Evolutionary conservation across 2,329 filamentous ascomycete genomes (phyloP), one percentile per base, ranked within the genome.

Genomic region (Thelonectria discophora): DNA sequence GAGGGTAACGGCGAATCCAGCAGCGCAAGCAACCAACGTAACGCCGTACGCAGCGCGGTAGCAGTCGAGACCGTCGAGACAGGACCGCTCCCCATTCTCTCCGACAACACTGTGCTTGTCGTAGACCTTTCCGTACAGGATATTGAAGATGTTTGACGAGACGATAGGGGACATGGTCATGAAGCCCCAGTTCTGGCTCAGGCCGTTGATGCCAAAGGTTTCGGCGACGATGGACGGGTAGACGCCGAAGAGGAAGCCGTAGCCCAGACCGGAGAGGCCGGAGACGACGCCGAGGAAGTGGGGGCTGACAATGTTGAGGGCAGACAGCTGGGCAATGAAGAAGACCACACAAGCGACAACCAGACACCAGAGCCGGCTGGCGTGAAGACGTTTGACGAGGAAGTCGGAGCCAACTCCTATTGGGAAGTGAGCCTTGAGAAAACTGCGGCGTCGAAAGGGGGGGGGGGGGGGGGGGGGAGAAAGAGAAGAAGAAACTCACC

Each of bases 181-280:
- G 70, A 91, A 90, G 13, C 95, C 95, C 94, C 95, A 99, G 73
- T 98, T 99, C 74, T 97, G 92, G 57, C 90, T 93, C 48, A 99
- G 82, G 1, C 94, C 94, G 63, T 90, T 86, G 24, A 97, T 90
- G 8, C 95, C 95, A 75, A 99, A 99, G 0, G 90, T 90, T 74
- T 98, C 94, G 7, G 94, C 93, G 10, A 92, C 86, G 17, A 98
- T 88, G 12, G 93, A 94, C 0, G 95, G 95, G 76, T 92, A 97
- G 18, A 97, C 94, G 34, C 95, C 95, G 68, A 98, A 98, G 0
- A 98, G 83, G 66, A 97, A 92, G 2, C 95, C 95, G 75, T 99
- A 99, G 1, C 89, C 94, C 1, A 98, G 81, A 0, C 95, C 95
- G 0, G 91, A 97, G 20, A 97, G 84, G 0, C 88, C 86, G 0